A percentile compares a stretch with the other conserved stretches of the same genome.
Evolutionary conservation across 139 green algal genomes (phyloP).

Genomic region (Yamagishiella unicocca): DNA sequence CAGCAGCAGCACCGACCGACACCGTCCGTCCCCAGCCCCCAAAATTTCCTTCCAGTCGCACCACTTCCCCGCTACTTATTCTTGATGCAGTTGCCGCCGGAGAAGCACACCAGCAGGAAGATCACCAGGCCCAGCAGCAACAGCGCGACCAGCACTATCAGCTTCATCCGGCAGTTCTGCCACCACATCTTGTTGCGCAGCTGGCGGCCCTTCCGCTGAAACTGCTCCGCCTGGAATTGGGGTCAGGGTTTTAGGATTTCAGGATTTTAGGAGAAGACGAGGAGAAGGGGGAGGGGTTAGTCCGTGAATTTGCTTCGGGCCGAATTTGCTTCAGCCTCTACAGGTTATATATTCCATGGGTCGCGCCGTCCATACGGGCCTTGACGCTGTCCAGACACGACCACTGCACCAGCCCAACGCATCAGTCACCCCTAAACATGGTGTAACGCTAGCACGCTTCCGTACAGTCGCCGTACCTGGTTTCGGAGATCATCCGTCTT

Average conservation of each 20-base stretch:
- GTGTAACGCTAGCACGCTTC: no score
- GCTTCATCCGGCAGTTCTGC: constrained; percentile 90
- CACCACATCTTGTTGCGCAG: constrained; percentile 89
- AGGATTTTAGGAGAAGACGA: no score
- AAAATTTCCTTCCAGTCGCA: not conserved
- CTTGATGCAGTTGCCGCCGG: constrained; percentile 38
- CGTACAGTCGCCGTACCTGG: constrained; percentile 56
- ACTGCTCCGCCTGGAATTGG: constrained; percentile 62
- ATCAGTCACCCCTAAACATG: no score
- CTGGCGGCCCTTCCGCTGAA: constrained; percentile 72
- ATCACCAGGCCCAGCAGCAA: constrained; percentile 71
- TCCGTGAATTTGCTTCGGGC: no score
- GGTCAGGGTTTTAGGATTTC: no score
- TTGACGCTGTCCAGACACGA: no score
- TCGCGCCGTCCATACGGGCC: no score
- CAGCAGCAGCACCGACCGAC: no score
- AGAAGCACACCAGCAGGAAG: constrained; percentile 76
- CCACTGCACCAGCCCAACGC: no score
- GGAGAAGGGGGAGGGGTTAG: no score
- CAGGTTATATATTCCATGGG: no score
- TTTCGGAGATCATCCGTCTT: constrained; percentile 86
- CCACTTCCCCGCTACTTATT: not conserved
- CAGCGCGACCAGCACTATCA: constrained; percentile 49
- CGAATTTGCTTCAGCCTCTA: no score
- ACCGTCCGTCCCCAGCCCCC: not conserved